phyloP scores from a whole-genome alignment of 352 stramenopile species.

The Phytophthora podocarpi region DNA sequence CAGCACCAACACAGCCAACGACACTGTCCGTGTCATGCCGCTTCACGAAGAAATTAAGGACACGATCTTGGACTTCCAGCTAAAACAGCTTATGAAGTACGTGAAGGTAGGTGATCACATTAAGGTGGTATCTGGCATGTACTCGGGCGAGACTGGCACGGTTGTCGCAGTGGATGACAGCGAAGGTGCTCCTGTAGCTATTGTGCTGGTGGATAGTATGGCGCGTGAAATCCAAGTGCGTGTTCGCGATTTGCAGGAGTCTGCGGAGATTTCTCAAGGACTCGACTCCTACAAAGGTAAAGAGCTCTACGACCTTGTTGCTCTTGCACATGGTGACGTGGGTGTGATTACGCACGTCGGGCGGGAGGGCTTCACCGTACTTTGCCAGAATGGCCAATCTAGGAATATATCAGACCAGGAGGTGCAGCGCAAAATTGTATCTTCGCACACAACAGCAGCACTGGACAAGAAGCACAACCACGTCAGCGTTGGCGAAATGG shows the following conservation, averaged over 20 bases:
- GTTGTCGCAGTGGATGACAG: slow-evolving; percentile 89
- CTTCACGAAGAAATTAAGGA: slow-evolving; percentile 92
- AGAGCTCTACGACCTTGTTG: slow-evolving; percentile 90
- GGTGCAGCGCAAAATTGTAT: slow-evolving; percentile 89
- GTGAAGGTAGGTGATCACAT: slow-evolving; percentile 93
- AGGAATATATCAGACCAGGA: slow-evolving; percentile 88
- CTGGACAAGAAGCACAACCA: slow-evolving; percentile 92
- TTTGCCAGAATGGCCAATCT: slow-evolving; percentile 87
- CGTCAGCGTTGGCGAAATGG: slow-evolving; percentile 89
- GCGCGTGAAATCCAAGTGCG: slow-evolving; percentile 91
- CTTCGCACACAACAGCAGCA: slow-evolving; percentile 76
- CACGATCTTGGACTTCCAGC: slow-evolving; percentile 89
- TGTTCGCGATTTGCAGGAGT: slow-evolving; percentile 90
- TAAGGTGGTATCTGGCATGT: slow-evolving; percentile 90
- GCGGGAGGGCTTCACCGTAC: slow-evolving; percentile 85
- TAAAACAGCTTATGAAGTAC: slow-evolving; percentile 91
- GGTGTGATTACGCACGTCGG: slow-evolving; percentile 92
- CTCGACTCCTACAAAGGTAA: slow-evolving; percentile 91
- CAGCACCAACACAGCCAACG: slow-evolving; percentile 88
- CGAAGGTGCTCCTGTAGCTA: slow-evolving; percentile 82
- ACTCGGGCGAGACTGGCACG: slow-evolving; percentile 90
- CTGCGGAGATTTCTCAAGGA: slow-evolving; percentile 87
- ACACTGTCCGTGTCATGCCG: slow-evolving; percentile 89
- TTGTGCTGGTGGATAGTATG: slow-evolving; percentile 91
- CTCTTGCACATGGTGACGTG: slow-evolving; percentile 85